Evolutionary conservation across 1,139 yeast genomes (phyloP).

Genomic region (Saccharomyces hybrid): DNA sequence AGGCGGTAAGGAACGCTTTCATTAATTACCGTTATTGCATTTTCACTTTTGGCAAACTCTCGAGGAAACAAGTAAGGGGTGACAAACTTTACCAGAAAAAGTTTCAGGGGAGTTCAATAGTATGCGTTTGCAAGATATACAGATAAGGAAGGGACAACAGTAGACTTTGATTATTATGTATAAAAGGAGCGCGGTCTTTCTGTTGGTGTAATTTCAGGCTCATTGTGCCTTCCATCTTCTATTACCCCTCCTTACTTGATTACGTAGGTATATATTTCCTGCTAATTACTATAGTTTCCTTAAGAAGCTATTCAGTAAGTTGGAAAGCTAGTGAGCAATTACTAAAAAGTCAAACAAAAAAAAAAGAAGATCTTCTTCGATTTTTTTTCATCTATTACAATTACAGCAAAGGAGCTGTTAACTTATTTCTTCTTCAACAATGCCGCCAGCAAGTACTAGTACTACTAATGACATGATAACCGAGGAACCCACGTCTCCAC

Average conservation of each 20-base stretch:
- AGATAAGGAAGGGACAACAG: not conserved
- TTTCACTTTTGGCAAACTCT: not conserved
- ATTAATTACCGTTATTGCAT: not conserved
- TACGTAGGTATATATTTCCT: not conserved
- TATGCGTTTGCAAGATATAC: not conserved
- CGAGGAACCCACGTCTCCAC: constrained; percentile 27
- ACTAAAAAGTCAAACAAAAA: not conserved
- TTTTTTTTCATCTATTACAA: not conserved
- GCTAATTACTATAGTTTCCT: too few relatives aligned
- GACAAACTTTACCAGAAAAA: not conserved
- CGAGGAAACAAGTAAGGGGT: constrained; percentile 1
- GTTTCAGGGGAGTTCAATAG: not conserved
- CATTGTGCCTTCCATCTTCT: not conserved
- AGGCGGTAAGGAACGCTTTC: not conserved
- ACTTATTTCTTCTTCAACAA: not conserved
- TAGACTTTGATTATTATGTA: not conserved
- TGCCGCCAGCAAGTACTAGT: constrained; percentile 12
- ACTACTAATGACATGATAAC: constrained; percentile 27
- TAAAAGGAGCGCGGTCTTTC: not conserved
- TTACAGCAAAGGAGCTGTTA: not conserved
- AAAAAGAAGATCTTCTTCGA: not conserved
- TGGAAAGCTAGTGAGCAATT: not conserved
- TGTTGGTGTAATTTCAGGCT: not conserved
- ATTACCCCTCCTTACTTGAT: not conserved
- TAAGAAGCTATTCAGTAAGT: not conserved